Base-by-base conservation (phyloP, 2,329 filamentous ascomycete species). In the Sphaerostilbella broomeana region DNA sequence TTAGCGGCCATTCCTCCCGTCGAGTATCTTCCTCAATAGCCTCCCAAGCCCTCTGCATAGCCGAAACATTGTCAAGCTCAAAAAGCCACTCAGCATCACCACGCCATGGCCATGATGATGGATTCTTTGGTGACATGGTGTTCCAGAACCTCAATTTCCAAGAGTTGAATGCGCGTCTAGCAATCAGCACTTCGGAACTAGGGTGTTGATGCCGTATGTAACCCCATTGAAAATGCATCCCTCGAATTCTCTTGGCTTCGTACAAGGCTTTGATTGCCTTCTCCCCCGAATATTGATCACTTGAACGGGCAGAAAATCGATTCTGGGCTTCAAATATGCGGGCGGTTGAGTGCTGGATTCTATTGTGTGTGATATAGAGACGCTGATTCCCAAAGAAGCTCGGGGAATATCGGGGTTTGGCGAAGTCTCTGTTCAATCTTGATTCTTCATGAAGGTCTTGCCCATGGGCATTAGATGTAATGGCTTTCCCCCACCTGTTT, bases 1-100 rank as follows among this genome's bases (percentile, higher is more conserved):
- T 35, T 5, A 41, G 34, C 4, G 55, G 56, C 64, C 62, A 67
- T 19, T 45, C 45, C 9, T 44, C 26, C 19, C 44, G 44, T 19
- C 59, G 54, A 32, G 43, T 38, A 17, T 56, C 45, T 2, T 41
- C 7, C 3, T 61, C 49, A 5, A 62, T 36, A 7, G 35, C 35
- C 10, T 51, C 38, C 62, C 67, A 68, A 1, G 54, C 52, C 9
- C 44, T 47, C 16, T 48, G 52, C 58, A 69, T 64, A 6, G 45
- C 45, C 1, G 55, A 47, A 8, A 54, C 37, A 17, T 39, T 49
- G 4, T 58, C 51, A 9, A 55, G 43, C 20, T 56, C 47, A n/a
- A 59, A 54, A 6, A 67, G 43, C 50, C 54, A 56, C 24, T 49
- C 52, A 2, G 49, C 51, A 13, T 51, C 40, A 7, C 56, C 47